Base-by-base conservation (phyloP, 2,329 filamentous ascomycete species). In the Orbilia javanica region DNA sequence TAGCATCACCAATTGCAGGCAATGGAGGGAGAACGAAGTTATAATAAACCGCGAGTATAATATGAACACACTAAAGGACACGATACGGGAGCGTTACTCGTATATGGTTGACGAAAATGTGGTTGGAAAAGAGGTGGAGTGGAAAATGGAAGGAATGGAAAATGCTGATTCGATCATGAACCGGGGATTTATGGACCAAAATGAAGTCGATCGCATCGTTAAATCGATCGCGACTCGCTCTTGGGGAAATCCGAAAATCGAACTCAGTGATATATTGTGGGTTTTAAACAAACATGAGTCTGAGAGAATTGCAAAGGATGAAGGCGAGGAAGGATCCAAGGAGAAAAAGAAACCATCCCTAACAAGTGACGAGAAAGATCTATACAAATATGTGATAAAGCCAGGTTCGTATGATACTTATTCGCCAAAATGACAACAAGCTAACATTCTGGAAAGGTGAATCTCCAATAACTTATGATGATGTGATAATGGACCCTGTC, bases 401-500 rank as follows among this genome's bases (percentile, higher is more conserved):
- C 55, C 34, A 60, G 55, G 55, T 60, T 27, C 8, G 55, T 60
- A 42, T 42, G 10, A 10, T n/a, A 6, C 7, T 18, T 7, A n/a
- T 60, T 10, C 7, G 2, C 11, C 15, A 3, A 57, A 27, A 29
- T 20, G 10, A n/a, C 18, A 10, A 25, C 1, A 7, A 15, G 13
- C 31, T 42, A 42, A 60, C 11, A 7, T 6, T n/a, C 34, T 5
- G 4, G 5, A 4, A 48, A 64, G 39, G 60, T 8, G 20, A 64
- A 36, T 50, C 39, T 31, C 60, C 60, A 5, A 48, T 64, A 8
- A 64, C 44, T 1, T 64, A 48, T 27, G 44, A 64, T 11, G 60
- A 64, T 34, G 60, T 64, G n/a, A 64, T 64, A 27, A 64, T 64
- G 39, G 60, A 64, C 20, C 25, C 60, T 7, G 13, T 50, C 5